These are phyloP conservation scores for Penicillium sp. DNA, from an alignment of 2,329 filamentous ascomycete genomes.

Conservation along the genomic window DNA sequence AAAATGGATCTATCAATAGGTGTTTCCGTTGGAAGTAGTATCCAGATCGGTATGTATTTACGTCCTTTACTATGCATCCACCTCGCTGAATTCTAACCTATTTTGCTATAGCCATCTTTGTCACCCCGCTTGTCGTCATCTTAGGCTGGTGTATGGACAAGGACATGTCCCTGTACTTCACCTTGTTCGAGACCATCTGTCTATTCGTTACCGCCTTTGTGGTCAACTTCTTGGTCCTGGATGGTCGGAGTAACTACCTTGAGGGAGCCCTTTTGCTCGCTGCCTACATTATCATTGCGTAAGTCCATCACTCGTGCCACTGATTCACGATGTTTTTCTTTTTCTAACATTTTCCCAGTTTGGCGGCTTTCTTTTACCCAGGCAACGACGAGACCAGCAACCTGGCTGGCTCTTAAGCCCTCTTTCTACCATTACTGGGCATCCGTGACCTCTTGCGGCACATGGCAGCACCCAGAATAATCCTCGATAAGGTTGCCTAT, in stretches of 20 bases:
- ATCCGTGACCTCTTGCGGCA: too few relatives aligned
- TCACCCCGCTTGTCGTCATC: constrained; percentile 75
- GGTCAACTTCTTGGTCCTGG: constrained; percentile 82
- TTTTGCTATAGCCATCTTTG: constrained; percentile 63
- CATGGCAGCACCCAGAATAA: too few relatives aligned
- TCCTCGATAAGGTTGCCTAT: not conserved
- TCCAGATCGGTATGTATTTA: constrained; percentile 63
- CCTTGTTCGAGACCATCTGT: constrained; percentile 66
- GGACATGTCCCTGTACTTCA: constrained; percentile 68
- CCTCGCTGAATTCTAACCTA: constrained; percentile 12
- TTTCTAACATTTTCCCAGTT: constrained; percentile 28
- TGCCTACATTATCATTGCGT: constrained; percentile 77
- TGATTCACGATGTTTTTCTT: not conserved
- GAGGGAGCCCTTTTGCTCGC: constrained; percentile 77
- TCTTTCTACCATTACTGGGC: too few relatives aligned
- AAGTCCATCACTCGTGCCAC: constrained; percentile 24
- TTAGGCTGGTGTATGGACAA: constrained; percentile 76
- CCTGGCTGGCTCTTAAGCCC: constrained; percentile 29
- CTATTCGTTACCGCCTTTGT: constrained; percentile 82
- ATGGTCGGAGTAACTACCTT: constrained; percentile 81
- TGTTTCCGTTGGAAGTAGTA: constrained; percentile 77
- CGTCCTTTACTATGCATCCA: not conserved
- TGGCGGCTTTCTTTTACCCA: constrained; percentile 52
- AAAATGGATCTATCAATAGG: constrained; percentile 85
- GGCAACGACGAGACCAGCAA: constrained; percentile 32